These are phyloP conservation scores for Papiliotrema terrestris DNA, from an alignment of 1,284 basidiomycete species.

Conservation along the genomic window DNA sequence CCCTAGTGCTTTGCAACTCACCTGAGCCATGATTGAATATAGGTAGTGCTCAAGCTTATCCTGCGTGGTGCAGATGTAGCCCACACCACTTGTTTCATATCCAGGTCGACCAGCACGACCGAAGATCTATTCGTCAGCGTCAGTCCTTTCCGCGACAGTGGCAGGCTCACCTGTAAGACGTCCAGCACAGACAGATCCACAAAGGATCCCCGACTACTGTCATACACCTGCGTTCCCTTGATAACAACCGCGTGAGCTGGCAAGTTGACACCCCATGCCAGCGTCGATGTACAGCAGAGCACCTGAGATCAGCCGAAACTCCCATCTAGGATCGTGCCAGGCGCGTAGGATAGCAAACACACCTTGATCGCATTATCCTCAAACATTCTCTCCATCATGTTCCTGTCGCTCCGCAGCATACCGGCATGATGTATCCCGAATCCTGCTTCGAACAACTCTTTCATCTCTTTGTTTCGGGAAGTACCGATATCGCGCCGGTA, in stretches of 20 bases:
- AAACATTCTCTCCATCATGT: constrained; percentile 94
- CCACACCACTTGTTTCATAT: constrained; percentile 90
- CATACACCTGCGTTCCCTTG: constrained; percentile 97
- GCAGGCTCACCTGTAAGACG: constrained; percentile 68
- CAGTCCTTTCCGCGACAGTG: background rate
- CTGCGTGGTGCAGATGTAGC: constrained; percentile 90
- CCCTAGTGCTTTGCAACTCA: constrained; percentile 39
- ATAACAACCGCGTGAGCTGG: constrained; percentile 98
- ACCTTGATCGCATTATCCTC: constrained; percentile 89
- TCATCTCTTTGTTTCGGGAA: constrained; percentile 93
- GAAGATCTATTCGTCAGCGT: constrained; percentile 60
- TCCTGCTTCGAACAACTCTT: constrained; percentile 83
- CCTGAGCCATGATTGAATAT: constrained; percentile 82
- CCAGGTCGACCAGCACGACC: constrained; percentile 97
- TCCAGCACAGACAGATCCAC: constrained; percentile 93
- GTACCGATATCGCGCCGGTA: constrained; percentile 75
- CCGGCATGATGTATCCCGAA: constrained; percentile 99
- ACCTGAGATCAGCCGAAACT: constrained; percentile 57
- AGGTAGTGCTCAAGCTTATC: constrained; percentile 94
- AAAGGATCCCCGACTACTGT: constrained; percentile 81
- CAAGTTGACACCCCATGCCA: constrained; percentile 99
- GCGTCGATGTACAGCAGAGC: constrained; percentile 94
- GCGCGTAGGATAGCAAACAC: no score
- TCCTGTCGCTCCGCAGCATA: constrained; percentile 92
- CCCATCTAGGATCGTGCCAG: background rate